Conservation (phyloP, 2,329 filamentous ascomycete species). For the Hypoxylon sp. region DNA sequence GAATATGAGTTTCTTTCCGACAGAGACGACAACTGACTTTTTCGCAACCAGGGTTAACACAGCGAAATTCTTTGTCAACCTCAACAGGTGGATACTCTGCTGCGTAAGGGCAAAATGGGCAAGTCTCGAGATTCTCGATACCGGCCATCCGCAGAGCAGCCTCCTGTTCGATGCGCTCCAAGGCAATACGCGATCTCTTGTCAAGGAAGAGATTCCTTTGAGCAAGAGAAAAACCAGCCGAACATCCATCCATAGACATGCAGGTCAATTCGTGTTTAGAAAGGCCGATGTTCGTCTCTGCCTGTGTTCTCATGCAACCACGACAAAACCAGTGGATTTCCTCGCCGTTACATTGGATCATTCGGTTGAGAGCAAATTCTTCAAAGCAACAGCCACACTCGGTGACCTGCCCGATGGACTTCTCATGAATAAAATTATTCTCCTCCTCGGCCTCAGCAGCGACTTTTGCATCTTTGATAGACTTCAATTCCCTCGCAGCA, state of each 20-base stretch:
- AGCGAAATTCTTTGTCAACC: constrained; percentile 80
- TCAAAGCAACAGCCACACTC: constrained; percentile 84
- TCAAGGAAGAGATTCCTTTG: constrained; percentile 72
- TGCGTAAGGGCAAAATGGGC: constrained; percentile 87
- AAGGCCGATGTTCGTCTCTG: constrained; percentile 77
- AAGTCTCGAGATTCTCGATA: constrained; percentile 80
- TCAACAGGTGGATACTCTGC: constrained; percentile 78
- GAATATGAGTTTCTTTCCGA: constrained; percentile 77
- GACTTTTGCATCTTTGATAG: constrained; percentile 48
- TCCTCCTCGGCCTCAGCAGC: constrained; percentile 52
- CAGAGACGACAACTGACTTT: constrained; percentile 78
- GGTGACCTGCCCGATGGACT: constrained; percentile 65
- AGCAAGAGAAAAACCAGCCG: constrained; percentile 69
- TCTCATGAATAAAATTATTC: constrained; percentile 60
- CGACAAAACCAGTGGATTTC: constrained; percentile 77
- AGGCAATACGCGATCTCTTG: constrained; percentile 69
- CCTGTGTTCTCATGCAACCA: constrained; percentile 74
- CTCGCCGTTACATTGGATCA: constrained; percentile 76
- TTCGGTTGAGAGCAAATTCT: constrained; percentile 75
- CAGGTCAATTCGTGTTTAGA: constrained; percentile 78
- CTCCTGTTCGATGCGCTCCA: constrained; percentile 80
- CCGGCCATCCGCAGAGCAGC: constrained; percentile 77
- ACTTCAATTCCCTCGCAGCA: constrained; percentile 55
- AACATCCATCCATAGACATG: constrained; percentile 78
- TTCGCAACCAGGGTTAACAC: constrained; percentile 75